Percentiles rank a stretch among this genome's conserved stretches.
These are phyloP conservation scores for Halenospora varia DNA, from an alignment of 495 filamentous ascomycete genomes.

Conservation along the genomic window DNA sequence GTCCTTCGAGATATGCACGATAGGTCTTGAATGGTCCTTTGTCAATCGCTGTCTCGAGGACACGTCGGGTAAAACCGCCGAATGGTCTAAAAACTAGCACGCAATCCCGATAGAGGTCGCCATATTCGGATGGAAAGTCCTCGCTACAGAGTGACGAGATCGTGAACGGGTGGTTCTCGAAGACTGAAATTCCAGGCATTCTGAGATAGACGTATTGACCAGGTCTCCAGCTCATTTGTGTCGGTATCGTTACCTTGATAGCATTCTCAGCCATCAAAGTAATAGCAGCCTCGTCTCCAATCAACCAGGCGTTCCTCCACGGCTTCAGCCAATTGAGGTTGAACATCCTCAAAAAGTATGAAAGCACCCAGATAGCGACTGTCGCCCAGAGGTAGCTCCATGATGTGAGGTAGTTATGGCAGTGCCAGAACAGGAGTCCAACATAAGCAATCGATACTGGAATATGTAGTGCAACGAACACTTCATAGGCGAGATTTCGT, in stretches of 20 bases:
- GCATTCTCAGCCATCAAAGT: constrained; percentile 87
- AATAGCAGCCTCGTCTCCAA: constrained; percentile 84
- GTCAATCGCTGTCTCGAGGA: constrained; percentile 70
- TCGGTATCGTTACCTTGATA: constrained; percentile 89
- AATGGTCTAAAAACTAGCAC: constrained; percentile 89
- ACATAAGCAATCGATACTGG: constrained; percentile 78
- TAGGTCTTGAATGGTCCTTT: constrained; percentile 84
- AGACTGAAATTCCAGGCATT: constrained; percentile 83
- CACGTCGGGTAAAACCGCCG: constrained; percentile 79
- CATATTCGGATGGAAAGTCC: constrained; percentile 86
- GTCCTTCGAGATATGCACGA: constrained; percentile 85
- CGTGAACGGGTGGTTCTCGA: constrained; percentile 95
- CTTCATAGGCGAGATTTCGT: constrained; percentile 63
- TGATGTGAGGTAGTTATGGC: constrained; percentile 83
- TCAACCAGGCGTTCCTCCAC: constrained; percentile 69
- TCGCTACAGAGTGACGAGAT: constrained; percentile 81
- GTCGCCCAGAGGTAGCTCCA: constrained; percentile 90
- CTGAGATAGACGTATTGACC: constrained; percentile 94
- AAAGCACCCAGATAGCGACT: constrained; percentile 69
- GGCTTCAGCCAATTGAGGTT: constrained; percentile 88
- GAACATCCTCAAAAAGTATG: constrained; percentile 60
- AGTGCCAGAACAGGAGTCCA: constrained; percentile 92
- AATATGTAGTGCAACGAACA: constrained; percentile 78
- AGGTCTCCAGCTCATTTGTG: constrained; percentile 86
- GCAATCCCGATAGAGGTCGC: constrained; percentile 81